Percentiles rank a stretch among this genome's conserved stretches.
phyloP scores from a whole-genome alignment of 805 yeast genomes.

The Sugiyamaella smithiae region DNA sequence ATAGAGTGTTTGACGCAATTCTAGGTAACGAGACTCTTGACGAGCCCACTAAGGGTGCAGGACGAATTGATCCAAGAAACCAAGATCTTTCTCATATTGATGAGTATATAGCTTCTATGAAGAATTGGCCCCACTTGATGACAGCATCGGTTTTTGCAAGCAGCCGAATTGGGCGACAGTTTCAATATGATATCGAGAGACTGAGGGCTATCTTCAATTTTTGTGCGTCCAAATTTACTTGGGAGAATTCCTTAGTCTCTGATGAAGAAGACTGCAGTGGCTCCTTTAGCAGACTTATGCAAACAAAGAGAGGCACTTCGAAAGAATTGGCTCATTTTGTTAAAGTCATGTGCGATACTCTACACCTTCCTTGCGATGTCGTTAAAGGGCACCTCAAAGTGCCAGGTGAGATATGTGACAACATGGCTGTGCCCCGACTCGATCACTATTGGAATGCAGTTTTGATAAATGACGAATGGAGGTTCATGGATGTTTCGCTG shows the following conservation, averaged over 20 bases:
- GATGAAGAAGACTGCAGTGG: slow-evolving; percentile 25
- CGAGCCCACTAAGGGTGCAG: slow-evolving; percentile 18
- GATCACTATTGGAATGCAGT: slow-evolving; percentile 92
- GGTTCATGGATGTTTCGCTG: slow-evolving; percentile 69
- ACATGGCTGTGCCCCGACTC: slow-evolving; percentile 40
- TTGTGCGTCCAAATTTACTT: slow-evolving; percentile 56
- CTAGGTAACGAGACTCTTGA: slow-evolving; percentile 31
- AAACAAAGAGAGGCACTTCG: slow-evolving; percentile 54
- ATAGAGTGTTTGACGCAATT: slow-evolving; percentile 15
- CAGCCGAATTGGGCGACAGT: slow-evolving; percentile 52
- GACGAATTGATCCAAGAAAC: slow-evolving; percentile 15
- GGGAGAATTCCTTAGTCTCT: slow-evolving; percentile 37
- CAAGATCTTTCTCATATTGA: slow-evolving; percentile 31
- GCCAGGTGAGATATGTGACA: slow-evolving; percentile 58
- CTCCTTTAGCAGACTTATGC: slow-evolving; percentile 31
- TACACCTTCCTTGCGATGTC: slow-evolving; percentile 71
- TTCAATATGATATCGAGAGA: slow-evolving; percentile 52
- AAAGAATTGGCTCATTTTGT: slow-evolving; percentile 77
- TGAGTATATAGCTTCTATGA: slow-evolving; percentile 32
- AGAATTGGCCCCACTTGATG: slow-evolving; percentile 39
- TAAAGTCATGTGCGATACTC: slow-evolving; percentile 63
- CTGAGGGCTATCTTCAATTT: slow-evolving; percentile 64
- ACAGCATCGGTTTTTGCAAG: slow-evolving; percentile 55
- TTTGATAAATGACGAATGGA: slow-evolving; percentile 69
- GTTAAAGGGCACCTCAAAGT: slow-evolving; percentile 81